Evolutionary conservation across 2,329 filamentous ascomycete species (phyloP), one percentile per base, ranked within the genome.

Genomic region (Colletotrichum paranaense): DNA sequence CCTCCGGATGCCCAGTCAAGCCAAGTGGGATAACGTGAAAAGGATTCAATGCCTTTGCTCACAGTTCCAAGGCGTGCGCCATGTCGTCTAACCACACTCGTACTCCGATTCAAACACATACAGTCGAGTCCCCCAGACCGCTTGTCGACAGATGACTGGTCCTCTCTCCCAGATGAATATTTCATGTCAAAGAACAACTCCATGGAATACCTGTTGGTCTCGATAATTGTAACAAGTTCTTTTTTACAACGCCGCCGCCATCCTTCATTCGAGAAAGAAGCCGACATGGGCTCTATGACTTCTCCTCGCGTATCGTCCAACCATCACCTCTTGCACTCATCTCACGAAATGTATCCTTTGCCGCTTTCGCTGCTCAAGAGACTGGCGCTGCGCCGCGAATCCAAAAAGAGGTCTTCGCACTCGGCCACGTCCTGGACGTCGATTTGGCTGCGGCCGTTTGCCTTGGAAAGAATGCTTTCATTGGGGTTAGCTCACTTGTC

Each of bases 391-490:
- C 94, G 90, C 80, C 92, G 91, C 62, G 94, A 93, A 83, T 97
- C 94, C 76, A 96, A 90, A 86, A 97, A 96, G 63, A 97, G 85
- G 79, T 95, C 93, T 82, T 95, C 93, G 81, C 93, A 95, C 84
- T 97, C 94, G 19, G 89, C 89, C 76, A 97, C 91, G 82, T 96
- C 94, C 79, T 91, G 88, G 69, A 94, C 86, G 79, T 95, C 93
- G 79, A 96, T 95, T 80, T 94, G 92, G 75, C 87, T 89, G 79
- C 92, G 91, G 73, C 93, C 93, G 81, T 93, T 94, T 80, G 97
- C 94, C 81, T 94, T 93, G 73, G 96, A 95, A 79, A 98, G 89
- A 83, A 98, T 97, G 83, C 94, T 92, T 76, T 80, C 75, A 76
- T 81, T 78, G 79, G 70, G 76, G 73, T 77, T 78, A 74, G 79